Evolutionary conservation across 257 asterid genomes (phyloP), one percentile per base, ranked within the genome.

Genomic region (Parsonsia alboflavescens): DNA sequence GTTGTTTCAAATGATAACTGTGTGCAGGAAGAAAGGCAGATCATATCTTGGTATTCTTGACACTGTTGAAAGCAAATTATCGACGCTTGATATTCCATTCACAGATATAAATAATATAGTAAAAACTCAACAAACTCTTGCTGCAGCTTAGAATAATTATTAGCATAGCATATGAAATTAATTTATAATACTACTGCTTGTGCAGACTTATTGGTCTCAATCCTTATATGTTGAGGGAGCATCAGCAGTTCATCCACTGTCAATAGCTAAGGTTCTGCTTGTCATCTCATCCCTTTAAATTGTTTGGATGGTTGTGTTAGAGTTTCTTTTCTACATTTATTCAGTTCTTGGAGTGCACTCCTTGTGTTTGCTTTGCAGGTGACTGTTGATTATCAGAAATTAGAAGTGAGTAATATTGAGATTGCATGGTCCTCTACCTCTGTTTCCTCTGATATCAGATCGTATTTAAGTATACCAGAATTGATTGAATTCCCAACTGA

Each of bases 201-300:
- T 87, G 87, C 93, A 94, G 99, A 82, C 76, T 73, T 82, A 88
- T 72, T 86, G 86, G 80, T 83, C 54, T 70, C 83, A 84, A 73
- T 84, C 89, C 86, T 78, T 94, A 33, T 92, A 85, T 76, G 81
- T 94, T 58, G 99, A 90, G 82, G 99, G 96, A 74, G 98, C 97
- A 83, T 94, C 99, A 80, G 87, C 88, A 46, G 78, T 85, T 81
- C 89, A 81, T 85, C 96, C 99, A 74, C 79, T 77, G 74, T 87
- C 99, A 77, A 84, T 94, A 79, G 98, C 93, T 17, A 88, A 94
- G 97, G 99, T 94, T 77, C 74, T 58, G 33, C 73, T 77, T 76
- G 28, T 63, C 30, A 48, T 33, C 26, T 50, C 70, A 68, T 68
- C 63, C 65, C 70, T 78, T 75, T 77, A 67, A 75, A 66, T 78